Evolutionary conservation across 371 early-diverging fungal genomes (phyloP), one percentile per base, ranked within the genome.

Genomic region (Dichotomocladium elegans): DNA sequence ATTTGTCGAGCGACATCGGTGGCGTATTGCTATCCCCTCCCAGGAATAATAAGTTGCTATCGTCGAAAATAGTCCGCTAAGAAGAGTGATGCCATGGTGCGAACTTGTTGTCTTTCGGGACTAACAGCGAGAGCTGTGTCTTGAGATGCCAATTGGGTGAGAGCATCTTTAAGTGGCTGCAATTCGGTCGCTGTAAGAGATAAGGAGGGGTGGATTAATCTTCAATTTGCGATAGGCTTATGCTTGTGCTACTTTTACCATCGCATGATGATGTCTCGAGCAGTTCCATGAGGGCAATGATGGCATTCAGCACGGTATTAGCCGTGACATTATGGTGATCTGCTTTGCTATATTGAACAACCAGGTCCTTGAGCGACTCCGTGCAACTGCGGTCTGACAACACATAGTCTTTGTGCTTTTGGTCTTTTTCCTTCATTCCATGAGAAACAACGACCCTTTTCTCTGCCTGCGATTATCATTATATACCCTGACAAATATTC

Each of bases 401-500:
- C 2, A 26, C 9, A 22, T n/a, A 9, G 21, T 19, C 14, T 12
- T n/a, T n/a, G n/a, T n/a, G n/a, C n/a, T n/a, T 33, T 33, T 25
- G 31, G 46, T 17, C 2, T 9, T 8, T 17, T 3, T 0, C 10
- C 7, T 14, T 21, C 26, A 25, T 31, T 41, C 34, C 37, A 37
- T 37, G 12, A 12, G n/a, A 15, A 4, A 7, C 4, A 37, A 0
- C 5, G 15, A 1, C 14, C 2, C 37, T 35, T 35, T 3, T 37
- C n/a, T n/a, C n/a, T n/a, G n/a, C n/a, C n/a, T n/a, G n/a, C n/a
- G n/a, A n/a, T n/a, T n/a, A n/a, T n/a, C n/a, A n/a, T n/a, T n/a
- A n/a, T n/a, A n/a, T 68, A 74, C 77, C 77, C 28, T 67, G 33
- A 25, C 73, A 72, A 19, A 82, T 56, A 53, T 82, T 82, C 31